These are phyloP conservation scores for Starmera amethionina DNA, from an alignment of 805 yeast genomes.

Conservation along the genomic window DNA sequence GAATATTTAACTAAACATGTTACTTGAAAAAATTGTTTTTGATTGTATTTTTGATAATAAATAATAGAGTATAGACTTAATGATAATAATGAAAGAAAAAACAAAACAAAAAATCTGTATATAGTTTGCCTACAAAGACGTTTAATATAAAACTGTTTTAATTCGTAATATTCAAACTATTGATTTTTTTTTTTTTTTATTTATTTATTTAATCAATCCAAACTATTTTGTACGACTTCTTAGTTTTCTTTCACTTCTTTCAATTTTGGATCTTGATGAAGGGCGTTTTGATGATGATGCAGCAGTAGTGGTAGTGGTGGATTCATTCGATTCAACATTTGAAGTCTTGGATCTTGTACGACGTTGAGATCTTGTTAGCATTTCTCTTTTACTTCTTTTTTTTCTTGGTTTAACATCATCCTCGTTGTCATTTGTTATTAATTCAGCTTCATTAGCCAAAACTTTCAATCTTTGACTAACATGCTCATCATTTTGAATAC, in stretches of 20 bases:
- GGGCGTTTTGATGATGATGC: too few relatives aligned
- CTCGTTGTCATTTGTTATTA: not conserved
- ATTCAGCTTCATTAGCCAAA: not conserved
- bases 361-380: too few relatives aligned
- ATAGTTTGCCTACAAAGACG: not conserved
- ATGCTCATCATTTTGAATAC: not conserved
- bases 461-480: too few relatives aligned
- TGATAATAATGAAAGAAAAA: not conserved
- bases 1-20: conserved; percentile 57
- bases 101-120: too few relatives aligned
- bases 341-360: too few relatives aligned
- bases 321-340: too few relatives aligned
- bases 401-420: not conserved
- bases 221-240: conserved; percentile 9
- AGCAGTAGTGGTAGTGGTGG: too few relatives aligned
- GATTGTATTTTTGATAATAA: not conserved
- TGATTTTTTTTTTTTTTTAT: too few relatives aligned
- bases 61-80: not conserved
- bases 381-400: not conserved
- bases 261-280: too few relatives aligned
- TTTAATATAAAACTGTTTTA: not conserved
- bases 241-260: conserved; percentile 1
- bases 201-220: not conserved
- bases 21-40: conserved; percentile 17
- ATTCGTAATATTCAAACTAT: not conserved